Conservation (phyloP, 1,284 basidiomycete genomes). For the Cryptococcus wingfieldii region DNA sequence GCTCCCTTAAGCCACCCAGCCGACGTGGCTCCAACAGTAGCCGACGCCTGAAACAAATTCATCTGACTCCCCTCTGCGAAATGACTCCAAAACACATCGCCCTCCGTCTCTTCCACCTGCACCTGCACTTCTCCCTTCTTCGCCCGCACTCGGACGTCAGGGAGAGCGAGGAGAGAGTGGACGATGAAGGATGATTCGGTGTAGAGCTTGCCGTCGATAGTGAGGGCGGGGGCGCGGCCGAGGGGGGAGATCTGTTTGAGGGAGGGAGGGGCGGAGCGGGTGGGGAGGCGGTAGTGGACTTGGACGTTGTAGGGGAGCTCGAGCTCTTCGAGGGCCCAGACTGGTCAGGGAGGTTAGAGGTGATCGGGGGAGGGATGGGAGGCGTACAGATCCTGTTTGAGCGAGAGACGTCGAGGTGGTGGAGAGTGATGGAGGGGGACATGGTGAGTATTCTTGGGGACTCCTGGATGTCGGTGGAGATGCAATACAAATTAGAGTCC, state of each 20-base stretch:
- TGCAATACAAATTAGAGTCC: no score
- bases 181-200: constrained; percentile 40
- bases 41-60: constrained; percentile 30
- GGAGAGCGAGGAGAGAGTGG: constrained; percentile 21
- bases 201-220: constrained; percentile 26
- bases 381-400: constrained; percentile 40
- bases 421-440: constrained; percentile 31
- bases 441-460: constrained; percentile 9
- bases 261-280: constrained; percentile 19
- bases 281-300: constrained; percentile 29
- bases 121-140: constrained; percentile 10
- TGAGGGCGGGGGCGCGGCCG: constrained; percentile 34
- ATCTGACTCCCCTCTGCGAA: constrained; percentile 39
- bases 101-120: constrained; percentile 19
- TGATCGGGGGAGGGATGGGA: background rate
- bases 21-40: constrained; percentile 13
- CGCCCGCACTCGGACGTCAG: constrained; percentile 5
- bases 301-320: constrained; percentile 32
- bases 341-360: constrained; percentile 7
- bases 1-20: constrained; percentile 7
- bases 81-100: constrained; percentile 35
- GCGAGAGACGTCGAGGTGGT: constrained; percentile 41
- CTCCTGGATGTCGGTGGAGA: no score
- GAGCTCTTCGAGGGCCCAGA: constrained; percentile 38
- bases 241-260: constrained; percentile 27